Evolutionary conservation across 306 rosid species (phyloP), one percentile per base, ranked within the genome.

Genomic region (Abrus pulchellus): DNA sequence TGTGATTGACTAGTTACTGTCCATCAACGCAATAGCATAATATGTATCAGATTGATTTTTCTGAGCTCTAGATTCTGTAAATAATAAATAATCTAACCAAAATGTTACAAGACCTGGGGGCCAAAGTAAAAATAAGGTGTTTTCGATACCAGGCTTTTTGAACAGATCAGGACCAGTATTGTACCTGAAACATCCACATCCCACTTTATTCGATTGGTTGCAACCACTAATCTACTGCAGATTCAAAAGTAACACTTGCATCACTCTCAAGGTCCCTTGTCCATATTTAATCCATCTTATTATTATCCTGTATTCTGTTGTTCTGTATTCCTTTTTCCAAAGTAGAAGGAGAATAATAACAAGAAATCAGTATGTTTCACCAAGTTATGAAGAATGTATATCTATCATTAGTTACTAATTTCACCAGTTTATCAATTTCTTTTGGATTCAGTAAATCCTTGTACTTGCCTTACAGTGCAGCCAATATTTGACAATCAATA

Each of bases 401-500:
- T 69, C 50, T 48, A 10, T 57, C 74, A 71, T 83, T 30, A 75
- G 40, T 79, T 72, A 47, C 34, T 83, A 36, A 78, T 79, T 72
- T 82, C 65, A 76, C 70, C 33, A 55, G 57, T 20, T 33, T 13
- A 52, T 71, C 84, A 52, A 81, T 84, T 76, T 75, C 75, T 84
- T 81, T 36, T 83, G 76, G 13, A 78, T 75, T 81, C 94, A 94
- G 99, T 88, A 76, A 93, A 87, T 82, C 81, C 91, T 62, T 91
- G 91, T 75, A 80, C 82, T 68, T 82, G 90, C 86, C 83, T 93
- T 34, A 85, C 91, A 53, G 86, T 79, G 55, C 91, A 90, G 81
- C 80, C 92, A 83, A 76, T 88, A 61, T 61, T 69, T 47, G 91
- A 91, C 70, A 90, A 88, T 45, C 83, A 87, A 73, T 82, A 90